Evolutionary conservation across 2,329 filamentous ascomycete species (phyloP).

Genomic region (Colletotrichum truncatum): DNA sequence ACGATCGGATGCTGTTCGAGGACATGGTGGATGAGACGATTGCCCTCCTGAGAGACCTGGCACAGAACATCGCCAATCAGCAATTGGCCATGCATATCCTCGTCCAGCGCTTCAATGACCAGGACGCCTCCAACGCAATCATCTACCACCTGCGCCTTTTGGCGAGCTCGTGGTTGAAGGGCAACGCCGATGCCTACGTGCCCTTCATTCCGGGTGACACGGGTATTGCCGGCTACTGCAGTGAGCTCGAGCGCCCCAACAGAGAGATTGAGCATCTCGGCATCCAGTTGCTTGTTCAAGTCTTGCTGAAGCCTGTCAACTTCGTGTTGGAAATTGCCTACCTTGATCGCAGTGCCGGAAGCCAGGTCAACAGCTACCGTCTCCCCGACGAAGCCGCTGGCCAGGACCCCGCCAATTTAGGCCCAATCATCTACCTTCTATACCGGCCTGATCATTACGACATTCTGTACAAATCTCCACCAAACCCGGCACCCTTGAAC

Average conservation of each 20-base stretch:
- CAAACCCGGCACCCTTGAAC: slow-evolving; percentile 39
- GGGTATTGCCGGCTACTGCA: slow-evolving; percentile 74
- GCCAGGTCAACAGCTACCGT: slow-evolving; percentile 76
- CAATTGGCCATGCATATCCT: slow-evolving; percentile 64
- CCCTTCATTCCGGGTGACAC: slow-evolving; percentile 73
- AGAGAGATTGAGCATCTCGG: slow-evolving; percentile 94
- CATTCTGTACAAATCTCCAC: slow-evolving; percentile 76
- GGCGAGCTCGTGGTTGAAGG: slow-evolving; percentile 85
- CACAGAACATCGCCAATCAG: slow-evolving; percentile 67
- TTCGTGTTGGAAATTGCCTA: slow-evolving; percentile 90
- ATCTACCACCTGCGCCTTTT: slow-evolving; percentile 88
- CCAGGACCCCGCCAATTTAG: slow-evolving; percentile 52
- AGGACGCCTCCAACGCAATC: slow-evolving; percentile 73
- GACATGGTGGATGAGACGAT: slow-evolving; percentile 85
- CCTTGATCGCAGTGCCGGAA: slow-evolving; percentile 84
- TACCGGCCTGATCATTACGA: slow-evolving; percentile 91
- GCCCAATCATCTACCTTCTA: slow-evolving; percentile 64
- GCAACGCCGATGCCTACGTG: slow-evolving; percentile 73
- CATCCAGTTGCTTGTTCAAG: slow-evolving; percentile 78
- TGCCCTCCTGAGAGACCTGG: slow-evolving; percentile 72
- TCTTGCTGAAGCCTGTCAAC: slow-evolving; percentile 80
- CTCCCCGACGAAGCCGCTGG: slow-evolving; percentile 65
- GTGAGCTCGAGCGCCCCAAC: slow-evolving; percentile 76
- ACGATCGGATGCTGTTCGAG: slow-evolving; percentile 76
- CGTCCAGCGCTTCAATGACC: slow-evolving; percentile 78